Evolutionary conservation across 768 basidiomycete genomes (phyloP).

Genomic region (Boletus barrowsii): DNA sequence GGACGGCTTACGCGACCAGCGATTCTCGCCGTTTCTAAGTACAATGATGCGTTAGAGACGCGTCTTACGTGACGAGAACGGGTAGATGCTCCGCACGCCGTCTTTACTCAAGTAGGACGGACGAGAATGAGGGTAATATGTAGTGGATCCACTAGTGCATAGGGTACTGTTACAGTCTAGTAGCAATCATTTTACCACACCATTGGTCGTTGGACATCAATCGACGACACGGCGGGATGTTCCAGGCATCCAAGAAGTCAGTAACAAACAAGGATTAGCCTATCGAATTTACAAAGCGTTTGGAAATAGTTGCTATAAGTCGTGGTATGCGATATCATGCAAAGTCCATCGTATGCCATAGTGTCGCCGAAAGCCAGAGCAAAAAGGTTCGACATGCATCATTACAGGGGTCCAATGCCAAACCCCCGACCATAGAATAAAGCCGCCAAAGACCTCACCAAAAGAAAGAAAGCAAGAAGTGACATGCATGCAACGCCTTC

Average conservation of each 20-base stretch:
- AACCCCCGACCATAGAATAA: slow-evolving; percentile 3
- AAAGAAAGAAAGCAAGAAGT: background rate
- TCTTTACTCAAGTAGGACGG: slow-evolving; percentile 4
- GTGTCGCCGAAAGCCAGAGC: background rate
- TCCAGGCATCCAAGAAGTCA: too few species aligned
- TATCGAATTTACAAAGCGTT: too few species aligned
- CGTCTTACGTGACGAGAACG: slow-evolving; percentile 8
- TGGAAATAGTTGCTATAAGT: background rate
- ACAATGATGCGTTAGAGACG: slow-evolving; percentile 1
- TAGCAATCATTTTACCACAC: too few species aligned
- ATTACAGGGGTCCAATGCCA: background rate
- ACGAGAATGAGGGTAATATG: background rate
- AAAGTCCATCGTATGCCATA: background rate
- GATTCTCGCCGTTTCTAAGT: slow-evolving; percentile 2
- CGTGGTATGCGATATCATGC: background rate
- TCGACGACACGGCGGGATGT: too few species aligned
- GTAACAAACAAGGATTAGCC: too few species aligned
- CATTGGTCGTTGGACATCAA: too few species aligned
- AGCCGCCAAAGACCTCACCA: too few species aligned
- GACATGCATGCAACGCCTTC: slow-evolving; percentile 8
- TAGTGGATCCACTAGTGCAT: too few species aligned
- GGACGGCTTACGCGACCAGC: slow-evolving; percentile 20
- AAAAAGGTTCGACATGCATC: background rate
- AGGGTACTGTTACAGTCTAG: too few species aligned
- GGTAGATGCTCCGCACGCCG: background rate